phyloP scores from a whole-genome alignment of 352 stramenopile genomes.

The Pythium myriotylum region DNA sequence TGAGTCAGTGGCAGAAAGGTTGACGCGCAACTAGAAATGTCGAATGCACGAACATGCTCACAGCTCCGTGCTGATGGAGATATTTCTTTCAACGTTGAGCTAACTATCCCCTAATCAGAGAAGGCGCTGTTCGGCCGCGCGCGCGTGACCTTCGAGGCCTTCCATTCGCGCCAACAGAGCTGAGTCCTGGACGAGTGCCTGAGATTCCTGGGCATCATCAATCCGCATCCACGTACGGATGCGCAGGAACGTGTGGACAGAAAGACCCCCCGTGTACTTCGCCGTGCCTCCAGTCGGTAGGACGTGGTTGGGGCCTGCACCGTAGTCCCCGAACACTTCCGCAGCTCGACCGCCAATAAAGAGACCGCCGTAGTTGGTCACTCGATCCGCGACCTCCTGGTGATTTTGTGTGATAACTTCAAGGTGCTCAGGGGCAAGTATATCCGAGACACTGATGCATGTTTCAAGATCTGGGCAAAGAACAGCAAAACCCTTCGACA shows the following conservation, averaged over 20 bases:
- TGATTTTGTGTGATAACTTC: conserved; percentile 91
- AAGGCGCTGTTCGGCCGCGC: conserved; percentile 77
- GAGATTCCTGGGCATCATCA: conserved; percentile 83
- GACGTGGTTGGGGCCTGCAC: conserved; percentile 98
- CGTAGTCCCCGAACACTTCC: conserved; percentile 98
- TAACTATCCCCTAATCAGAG: conserved; percentile 40
- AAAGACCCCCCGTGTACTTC: conserved; percentile 97
- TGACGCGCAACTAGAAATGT: neutral
- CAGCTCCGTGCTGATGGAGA: neutral
- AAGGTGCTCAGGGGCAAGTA: conserved; percentile 87
- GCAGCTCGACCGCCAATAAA: conserved; percentile 95
- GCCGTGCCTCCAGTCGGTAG: conserved; percentile 97
- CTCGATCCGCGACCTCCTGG: conserved; percentile 78
- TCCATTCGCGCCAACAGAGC: conserved; percentile 93
- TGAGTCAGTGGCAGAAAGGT: conserved; percentile 9
- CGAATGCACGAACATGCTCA: neutral
- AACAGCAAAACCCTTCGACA: conserved; percentile 71
- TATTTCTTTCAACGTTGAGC: neutral
- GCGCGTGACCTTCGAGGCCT: conserved; percentile 81
- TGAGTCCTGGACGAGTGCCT: conserved; percentile 92
- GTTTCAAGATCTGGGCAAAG: conserved; percentile 69
- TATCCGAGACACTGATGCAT: conserved; percentile 85
- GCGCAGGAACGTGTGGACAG: conserved; percentile 98
- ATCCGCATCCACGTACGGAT: conserved; percentile 99
- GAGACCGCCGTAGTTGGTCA: conserved; percentile 88